These are phyloP conservation scores for Trichoderma koningiopsis DNA, from an alignment of 2,329 filamentous ascomycete genomes.

Conservation along the genomic window DNA sequence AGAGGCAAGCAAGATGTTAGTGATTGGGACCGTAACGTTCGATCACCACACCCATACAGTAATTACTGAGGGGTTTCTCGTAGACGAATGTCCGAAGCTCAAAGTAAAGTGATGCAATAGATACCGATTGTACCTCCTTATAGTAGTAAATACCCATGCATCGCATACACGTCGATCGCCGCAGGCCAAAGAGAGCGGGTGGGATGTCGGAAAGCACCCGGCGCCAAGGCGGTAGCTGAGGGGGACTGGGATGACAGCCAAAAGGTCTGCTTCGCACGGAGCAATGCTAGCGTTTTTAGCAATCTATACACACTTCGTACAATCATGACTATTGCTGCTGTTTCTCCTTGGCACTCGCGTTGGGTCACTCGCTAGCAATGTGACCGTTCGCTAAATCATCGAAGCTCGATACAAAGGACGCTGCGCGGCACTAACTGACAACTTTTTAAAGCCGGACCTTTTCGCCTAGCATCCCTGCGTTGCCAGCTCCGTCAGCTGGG, in stretches of 20 bases:
- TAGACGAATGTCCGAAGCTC: background rate
- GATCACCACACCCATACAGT: background rate
- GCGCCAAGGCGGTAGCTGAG: constrained; percentile 22
- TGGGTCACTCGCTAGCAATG: background rate
- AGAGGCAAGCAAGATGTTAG: background rate
- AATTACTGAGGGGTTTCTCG: background rate
- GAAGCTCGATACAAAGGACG: background rate
- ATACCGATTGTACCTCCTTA: background rate
- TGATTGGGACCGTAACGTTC: background rate
- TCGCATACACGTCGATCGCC: constrained; percentile 7
- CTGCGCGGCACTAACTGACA: background rate
- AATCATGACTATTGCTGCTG: background rate
- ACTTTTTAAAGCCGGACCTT: background rate
- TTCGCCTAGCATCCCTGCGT: constrained; percentile 8
- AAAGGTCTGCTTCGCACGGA: background rate
- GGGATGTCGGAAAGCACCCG: constrained; percentile 22
- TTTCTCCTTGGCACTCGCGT: background rate
- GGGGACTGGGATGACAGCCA: background rate
- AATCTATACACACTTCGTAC: background rate
- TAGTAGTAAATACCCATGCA: background rate
- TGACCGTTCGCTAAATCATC: background rate
- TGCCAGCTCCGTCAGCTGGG: background rate
- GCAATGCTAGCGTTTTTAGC: background rate
- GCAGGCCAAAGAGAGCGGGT: background rate
- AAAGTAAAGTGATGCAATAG: constrained; percentile 9